Evolutionary conservation across 73 alveolate species (phyloP), one percentile per base, ranked within the genome.

Genomic region (Symbiodinium pilosum): DNA sequence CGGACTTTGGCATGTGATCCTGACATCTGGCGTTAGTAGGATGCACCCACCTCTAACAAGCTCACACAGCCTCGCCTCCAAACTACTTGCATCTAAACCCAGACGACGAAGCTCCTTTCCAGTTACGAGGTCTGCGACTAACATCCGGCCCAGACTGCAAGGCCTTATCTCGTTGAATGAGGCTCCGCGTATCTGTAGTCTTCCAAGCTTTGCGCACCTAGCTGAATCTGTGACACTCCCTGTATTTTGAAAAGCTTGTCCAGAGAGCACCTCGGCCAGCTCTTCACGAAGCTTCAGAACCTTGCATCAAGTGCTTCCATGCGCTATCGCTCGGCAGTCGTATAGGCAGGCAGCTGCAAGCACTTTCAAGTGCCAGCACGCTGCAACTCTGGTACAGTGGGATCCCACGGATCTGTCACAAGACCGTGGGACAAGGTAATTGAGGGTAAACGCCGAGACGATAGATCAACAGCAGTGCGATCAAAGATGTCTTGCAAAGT

Each of bases 131-230:
- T 14, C 59, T 6, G 16, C 34, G 28, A 36, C 88, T 11, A 51
- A 26, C 34, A 9, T 9, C 36, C 92, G 32, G 28, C 14, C 92
- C 24, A 28, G 11, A n/a, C n/a, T n/a, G 4, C 40, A 16, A 24
- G n/a, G 20, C 95, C 95, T 88, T 88, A 71, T 88, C 95, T 5
- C 95, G 95, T 86, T 64, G 77, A 64, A 88, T 88, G 73, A 88
- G 69, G 39, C 95, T 88, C 32, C 95, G 95, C 30, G 95, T 88
- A 86, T 88, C 95, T 56, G 73, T 84, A 9, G 95, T 43, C 44
- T 88, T 88, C 95, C 95, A 88, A 41, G 95, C 95, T 30, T 83
- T 38, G 34, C 95, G 95, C 11, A 56, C 95, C 95, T 88, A 24
- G 32, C 87, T 21, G n/a, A 32, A 34, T 30, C 18, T 5, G 54